phyloP scores from a whole-genome alignment of 345 rosid species.

The Eutrema japonicum region DNA sequence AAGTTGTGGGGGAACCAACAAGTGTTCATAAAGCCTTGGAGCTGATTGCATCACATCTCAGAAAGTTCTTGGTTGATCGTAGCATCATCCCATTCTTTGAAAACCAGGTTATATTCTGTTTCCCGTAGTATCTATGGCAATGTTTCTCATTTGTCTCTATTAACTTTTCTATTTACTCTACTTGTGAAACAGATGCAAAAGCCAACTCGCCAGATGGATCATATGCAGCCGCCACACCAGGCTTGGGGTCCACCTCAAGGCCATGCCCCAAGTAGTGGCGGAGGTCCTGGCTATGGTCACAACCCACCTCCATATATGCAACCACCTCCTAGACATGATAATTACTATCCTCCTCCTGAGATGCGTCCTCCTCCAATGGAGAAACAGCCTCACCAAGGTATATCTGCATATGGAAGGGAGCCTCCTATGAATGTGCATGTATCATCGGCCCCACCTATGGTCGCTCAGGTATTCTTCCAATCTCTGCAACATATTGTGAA shows the following conservation, averaged over 20 bases:
- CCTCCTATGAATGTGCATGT: constrained; percentile 75
- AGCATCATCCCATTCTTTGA: constrained; percentile 91
- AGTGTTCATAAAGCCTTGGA: constrained; percentile 92
- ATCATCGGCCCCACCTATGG: constrained; percentile 85
- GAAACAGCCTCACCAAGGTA: constrained; percentile 95
- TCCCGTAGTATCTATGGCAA: background rate
- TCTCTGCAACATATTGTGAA: background rate
- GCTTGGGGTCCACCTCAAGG: constrained; percentile 95
- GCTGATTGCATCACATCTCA: constrained; percentile 91
- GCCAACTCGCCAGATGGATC: constrained; percentile 78
- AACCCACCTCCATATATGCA: constrained; percentile 85
- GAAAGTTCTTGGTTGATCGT: constrained; percentile 97
- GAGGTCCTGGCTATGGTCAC: constrained; percentile 73
- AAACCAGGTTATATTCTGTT: constrained; percentile 59
- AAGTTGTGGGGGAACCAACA: constrained; percentile 82
- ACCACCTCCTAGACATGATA: constrained; percentile 79
- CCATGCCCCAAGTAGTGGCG: constrained; percentile 66
- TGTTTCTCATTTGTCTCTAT: background rate
- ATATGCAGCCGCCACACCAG: constrained; percentile 92
- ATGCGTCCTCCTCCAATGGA: constrained; percentile 84
- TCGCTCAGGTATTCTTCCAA: constrained; percentile 68
- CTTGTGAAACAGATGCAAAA: constrained; percentile 72
- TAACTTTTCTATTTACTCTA: constrained; percentile 1
- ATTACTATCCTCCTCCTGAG: constrained; percentile 81
- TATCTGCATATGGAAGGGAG: constrained; percentile 96